Evolutionary conservation across 1,139 yeast genomes (phyloP), one percentile per base, ranked within the genome.

Genomic region (Chernovozyma sophiae-reginae): DNA sequence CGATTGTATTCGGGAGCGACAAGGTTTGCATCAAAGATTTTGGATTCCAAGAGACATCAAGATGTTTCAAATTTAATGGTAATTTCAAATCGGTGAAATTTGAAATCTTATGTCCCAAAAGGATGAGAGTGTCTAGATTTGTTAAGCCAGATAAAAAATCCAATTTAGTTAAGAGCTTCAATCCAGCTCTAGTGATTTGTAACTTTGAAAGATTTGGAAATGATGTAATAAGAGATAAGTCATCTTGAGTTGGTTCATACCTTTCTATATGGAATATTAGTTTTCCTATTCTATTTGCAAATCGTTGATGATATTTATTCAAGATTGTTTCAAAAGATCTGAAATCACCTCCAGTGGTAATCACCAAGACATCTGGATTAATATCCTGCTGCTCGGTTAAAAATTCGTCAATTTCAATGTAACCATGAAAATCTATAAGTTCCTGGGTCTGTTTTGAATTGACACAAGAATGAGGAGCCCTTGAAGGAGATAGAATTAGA

Each of bases 1-100:
- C 36, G 3, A 55, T 43, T 4, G 47, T 42, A 10, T 33, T 39
- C 2, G 60, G 68, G 8, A 60, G 39, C 0, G 35, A 38, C 7
- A 48, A 26, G 4, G 58, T 52, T 4, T 39, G 33, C 7, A 53
- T 33, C 14, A 50, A 40, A 2, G 55, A 38, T 15, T 36, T 40
- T 4, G 49, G 43, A 22, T 53, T 56, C 72, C 72, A 67, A 3
- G 72, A 65, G 18, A 63, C 42, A 41, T 66, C 72, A 31, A 66
- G 45, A 33, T 60, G 58, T 7, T 38, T 41, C 19, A 65, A 44
- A 24, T 42, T 47, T 0, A 55, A 53, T 3, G 56, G 53, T 45
- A 66, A 51, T 5, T 28, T 32, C 5, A 57, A 50, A 3, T 41
- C 41, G 0, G 56, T 39, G 72, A 71, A 66, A 32, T 62, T 47